phyloP scores from a whole-genome alignment of 768 basidiomycete genomes.

The Steccherinum ochraceum region DNA sequence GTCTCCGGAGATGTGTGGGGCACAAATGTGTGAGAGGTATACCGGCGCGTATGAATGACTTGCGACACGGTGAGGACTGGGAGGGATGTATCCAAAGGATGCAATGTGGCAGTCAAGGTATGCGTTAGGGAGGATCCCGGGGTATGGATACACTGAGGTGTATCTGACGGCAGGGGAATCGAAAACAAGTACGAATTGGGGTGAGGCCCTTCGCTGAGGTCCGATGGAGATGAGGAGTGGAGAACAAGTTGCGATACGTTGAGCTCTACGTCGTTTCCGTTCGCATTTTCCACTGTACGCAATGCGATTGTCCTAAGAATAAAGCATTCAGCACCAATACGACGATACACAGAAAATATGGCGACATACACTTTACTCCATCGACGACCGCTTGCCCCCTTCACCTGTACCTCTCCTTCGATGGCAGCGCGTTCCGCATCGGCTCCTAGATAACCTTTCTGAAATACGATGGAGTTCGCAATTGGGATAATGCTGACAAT shows the following conservation, averaged over 20 bases:
- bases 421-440: slow-evolving; percentile 78
- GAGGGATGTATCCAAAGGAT: slow-evolving; percentile 31
- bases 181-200: slow-evolving; percentile 65
- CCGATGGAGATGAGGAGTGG: slow-evolving; percentile 33
- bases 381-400: slow-evolving; percentile 50
- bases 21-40: slow-evolving; percentile 54
- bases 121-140: slow-evolving; percentile 69
- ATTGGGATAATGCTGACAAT: slow-evolving; percentile 75
- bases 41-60: slow-evolving; percentile 68
- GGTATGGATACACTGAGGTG: slow-evolving; percentile 79
- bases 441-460: slow-evolving; percentile 80
- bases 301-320: slow-evolving; percentile 52
- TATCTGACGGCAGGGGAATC: slow-evolving; percentile 71
- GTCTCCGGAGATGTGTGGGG: slow-evolving; percentile 57
- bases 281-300: slow-evolving; percentile 60
- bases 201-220: slow-evolving; percentile 29
- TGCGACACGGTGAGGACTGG: slow-evolving; percentile 47
- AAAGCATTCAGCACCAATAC: no score
- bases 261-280: slow-evolving; percentile 61
- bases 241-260: slow-evolving; percentile 50
- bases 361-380: slow-evolving; percentile 63
- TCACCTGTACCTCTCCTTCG: slow-evolving; percentile 85
- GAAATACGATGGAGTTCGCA: slow-evolving; percentile 67
- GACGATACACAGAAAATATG: slow-evolving; percentile 10
- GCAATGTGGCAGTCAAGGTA: slow-evolving; percentile 59